Base-by-base conservation (phyloP, 129 eudicot species). In the Pseudognaphalium luteoalbum region DNA sequence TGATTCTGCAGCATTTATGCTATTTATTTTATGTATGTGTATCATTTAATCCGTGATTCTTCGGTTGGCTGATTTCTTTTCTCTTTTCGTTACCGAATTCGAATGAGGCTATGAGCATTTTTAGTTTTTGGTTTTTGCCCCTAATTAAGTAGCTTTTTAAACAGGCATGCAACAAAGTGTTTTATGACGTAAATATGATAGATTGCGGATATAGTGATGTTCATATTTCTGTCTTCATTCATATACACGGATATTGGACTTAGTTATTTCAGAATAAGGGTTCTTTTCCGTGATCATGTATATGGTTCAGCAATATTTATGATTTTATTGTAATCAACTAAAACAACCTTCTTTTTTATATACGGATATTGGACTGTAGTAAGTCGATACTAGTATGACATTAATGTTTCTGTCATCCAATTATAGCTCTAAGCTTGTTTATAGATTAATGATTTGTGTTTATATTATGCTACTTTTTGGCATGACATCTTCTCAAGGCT, bases 111-210 rank as follows among this genome's bases (percentile, higher is more conserved):
- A 22, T 28, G 7, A 42, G 69, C 20, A 62, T 28, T 61, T 34
- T 29, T 47, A 62, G 71, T 32, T 57, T 66, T 76, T 56, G 35
- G 66, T 19, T 76, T 17, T 41, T 42, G 33, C 44, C 50, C 61
- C 34, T 25, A 37, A 41, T 68, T 25, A 14, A 47, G 54, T 47
- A 11, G n/a, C 20, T 14, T 47, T 14, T 4, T 47, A 47, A 47
- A n/a, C 54, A 47, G 54, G 54, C n/a, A 47, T 47, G 5, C 6
- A 1, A 47, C 54, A 4, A 47, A 47, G 54, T 47, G 54, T 3
- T 47, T 47, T 47, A 47, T 17, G n/a, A 14, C 5, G 17, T 47
- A 47, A 47, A 12, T 12, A 12, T 47, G 54, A 47, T 47, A 47
- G 17, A 11, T 5, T 17, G 12, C n/a, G 54, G 12, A 47, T 47